Conservation (phyloP, 805 yeast genomes). For the Candida endomychidarum region DNA sequence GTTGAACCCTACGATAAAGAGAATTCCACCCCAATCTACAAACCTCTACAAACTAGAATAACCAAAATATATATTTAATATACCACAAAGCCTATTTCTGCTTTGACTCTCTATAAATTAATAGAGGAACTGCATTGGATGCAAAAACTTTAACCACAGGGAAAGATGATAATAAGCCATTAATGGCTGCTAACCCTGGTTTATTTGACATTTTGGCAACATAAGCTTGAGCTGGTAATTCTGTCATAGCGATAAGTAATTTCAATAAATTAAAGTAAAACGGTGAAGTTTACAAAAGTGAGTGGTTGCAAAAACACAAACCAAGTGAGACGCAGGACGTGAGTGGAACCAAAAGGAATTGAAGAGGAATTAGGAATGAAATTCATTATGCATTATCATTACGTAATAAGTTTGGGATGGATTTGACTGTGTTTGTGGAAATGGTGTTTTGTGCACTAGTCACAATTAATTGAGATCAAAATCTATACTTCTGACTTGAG, state of each 20-base stretch:
- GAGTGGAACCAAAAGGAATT: no score
- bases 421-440: no score
- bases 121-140: constrained; percentile 59
- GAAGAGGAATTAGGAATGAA: no score
- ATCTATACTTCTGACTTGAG: no score
- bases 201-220: constrained; percentile 51
- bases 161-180: constrained; percentile 57
- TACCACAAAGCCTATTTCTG: neutral
- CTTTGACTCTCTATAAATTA: constrained; percentile 39
- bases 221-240: constrained; percentile 44
- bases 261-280: neutral
- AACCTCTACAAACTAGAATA: neutral
- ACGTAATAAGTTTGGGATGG: no score
- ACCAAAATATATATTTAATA: neutral
- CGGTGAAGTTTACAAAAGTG: neutral
- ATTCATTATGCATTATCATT: neutral
- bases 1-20: constrained; percentile 3
- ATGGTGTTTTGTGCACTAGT: no score
- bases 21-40: constrained; percentile 10
- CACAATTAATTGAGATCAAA: no score
- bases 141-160: constrained; percentile 58
- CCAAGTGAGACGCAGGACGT: no score
- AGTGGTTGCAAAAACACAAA: neutral
- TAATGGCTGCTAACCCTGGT: constrained; percentile 59
- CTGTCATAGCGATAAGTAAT: constrained; percentile 11